A percentile compares a stretch with the other conserved stretches of the same genome.
phyloP scores from a whole-genome alignment of 331 rosid species.

The Quercus phellos region DNA sequence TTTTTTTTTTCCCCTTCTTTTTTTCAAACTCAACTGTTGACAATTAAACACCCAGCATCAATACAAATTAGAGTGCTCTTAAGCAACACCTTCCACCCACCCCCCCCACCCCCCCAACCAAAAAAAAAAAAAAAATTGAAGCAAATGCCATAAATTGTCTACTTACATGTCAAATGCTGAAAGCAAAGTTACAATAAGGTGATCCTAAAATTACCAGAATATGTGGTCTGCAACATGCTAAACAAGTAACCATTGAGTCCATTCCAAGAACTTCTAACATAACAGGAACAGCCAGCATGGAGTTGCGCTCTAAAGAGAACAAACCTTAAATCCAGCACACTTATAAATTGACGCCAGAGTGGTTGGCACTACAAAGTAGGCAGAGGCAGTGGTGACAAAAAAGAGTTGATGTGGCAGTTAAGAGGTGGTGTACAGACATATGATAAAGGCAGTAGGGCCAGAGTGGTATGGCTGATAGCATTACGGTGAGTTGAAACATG shows the following conservation, averaged over 20 bases:
- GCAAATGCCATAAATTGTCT: too few species aligned
- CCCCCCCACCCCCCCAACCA: background rate
- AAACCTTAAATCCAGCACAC: background rate
- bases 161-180: background rate
- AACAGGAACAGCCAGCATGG: background rate
- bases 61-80: background rate
- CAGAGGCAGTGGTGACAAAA: background rate
- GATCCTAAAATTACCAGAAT: background rate
- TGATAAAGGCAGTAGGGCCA: too few species aligned
- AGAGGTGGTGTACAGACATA: background rate
- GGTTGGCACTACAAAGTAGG: background rate
- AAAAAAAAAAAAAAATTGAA: background rate
- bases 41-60: background rate
- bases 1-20: background rate
- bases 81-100: background rate
- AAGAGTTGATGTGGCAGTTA: background rate
- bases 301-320: background rate
- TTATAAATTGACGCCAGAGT: background rate
- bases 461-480: background rate
- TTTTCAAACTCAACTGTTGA: background rate
- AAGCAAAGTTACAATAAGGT: background rate
- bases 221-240: conserved; percentile 3
- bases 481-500: background rate
- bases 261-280: background rate
- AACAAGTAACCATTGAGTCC: background rate